Evolutionary conservation across 345 rosid genomes (phyloP), one percentile per base, ranked within the genome.

Genomic region (Heritiera fomes): DNA sequence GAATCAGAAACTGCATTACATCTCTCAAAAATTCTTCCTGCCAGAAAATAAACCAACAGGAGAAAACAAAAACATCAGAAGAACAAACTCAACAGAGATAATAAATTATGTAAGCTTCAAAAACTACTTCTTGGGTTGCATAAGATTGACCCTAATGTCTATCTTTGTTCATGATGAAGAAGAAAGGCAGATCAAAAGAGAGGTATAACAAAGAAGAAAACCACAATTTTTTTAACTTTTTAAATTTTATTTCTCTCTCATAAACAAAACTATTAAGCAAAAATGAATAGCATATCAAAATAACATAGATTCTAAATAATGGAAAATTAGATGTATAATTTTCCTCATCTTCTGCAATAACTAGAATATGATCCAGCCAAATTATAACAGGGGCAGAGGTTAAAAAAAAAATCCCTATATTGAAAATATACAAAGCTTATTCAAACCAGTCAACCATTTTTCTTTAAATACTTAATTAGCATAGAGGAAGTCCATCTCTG

Each of bases 21-120:
- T 97, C 99, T 86, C 91, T 91, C 82, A 97, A 81, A 89, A 97
- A 97, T 49, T 97, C 99, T 85, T 97, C 99, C 99, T 97, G 87
- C 77, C 73, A 83, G 65, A 83, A 70, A 56, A 67, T 38, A 15
- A 73, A 28, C 28, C 20, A 69, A 74, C 11, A 20, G 30, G 40
- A 32, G 8, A 34, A 12, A 34, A 20, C 6, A 8, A 15, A 40
- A 15, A 40, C 2, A 30, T 50, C 41, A 50, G 61, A 52, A 7
- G 18, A 71, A 72, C 5, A 62, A 18, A 18, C 47, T 50, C 9
- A 34, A 32, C 11, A 69, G 45, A 3, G 3, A 28, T 23, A 10
- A 56, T 75, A n/a, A 63, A 43, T 49, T 30, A 49, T 9, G n/a
- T 28, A 58, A 76, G 10, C 49, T 17, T 23, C 18, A 52, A 71